Percentiles rank a stretch among this genome's conserved stretches.
Conservation (phyloP, 192 early-diverging fungal species). For the Coemansia sp. region DNA sequence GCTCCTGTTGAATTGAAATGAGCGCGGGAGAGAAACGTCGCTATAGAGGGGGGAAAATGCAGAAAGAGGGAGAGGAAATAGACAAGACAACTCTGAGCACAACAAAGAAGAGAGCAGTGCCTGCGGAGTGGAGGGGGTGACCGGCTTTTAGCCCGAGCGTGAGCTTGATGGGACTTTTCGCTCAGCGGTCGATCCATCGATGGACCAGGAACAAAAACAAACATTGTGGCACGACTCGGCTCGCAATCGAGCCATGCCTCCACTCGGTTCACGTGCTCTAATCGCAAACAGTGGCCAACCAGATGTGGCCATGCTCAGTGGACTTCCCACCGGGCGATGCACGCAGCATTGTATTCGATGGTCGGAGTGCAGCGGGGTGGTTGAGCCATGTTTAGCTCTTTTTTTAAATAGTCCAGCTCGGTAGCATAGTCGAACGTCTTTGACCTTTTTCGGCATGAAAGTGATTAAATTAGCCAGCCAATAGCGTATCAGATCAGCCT, state of each 20-base stretch:
- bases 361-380: background rate
- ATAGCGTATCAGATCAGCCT: background rate
- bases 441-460: background rate
- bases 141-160: constrained; percentile 8
- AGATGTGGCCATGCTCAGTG: background rate
- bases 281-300: background rate
- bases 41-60: background rate
- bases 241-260: background rate
- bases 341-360: no score
- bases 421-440: background rate
- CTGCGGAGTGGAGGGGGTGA: background rate
- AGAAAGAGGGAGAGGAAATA: background rate
- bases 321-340: background rate
- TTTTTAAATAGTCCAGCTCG: background rate
- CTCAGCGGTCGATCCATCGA: background rate
- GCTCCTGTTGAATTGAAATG: constrained; percentile 8
- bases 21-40: constrained; percentile 4
- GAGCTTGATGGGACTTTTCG: background rate
- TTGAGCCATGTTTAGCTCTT: background rate
- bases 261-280: background rate
- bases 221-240: background rate
- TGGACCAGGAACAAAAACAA: background rate
- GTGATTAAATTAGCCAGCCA: background rate
- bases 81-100: background rate
- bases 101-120: background rate